Conservation (phyloP, 2,329 filamentous ascomycete genomes). For the Coniochaeta sp. region DNA sequence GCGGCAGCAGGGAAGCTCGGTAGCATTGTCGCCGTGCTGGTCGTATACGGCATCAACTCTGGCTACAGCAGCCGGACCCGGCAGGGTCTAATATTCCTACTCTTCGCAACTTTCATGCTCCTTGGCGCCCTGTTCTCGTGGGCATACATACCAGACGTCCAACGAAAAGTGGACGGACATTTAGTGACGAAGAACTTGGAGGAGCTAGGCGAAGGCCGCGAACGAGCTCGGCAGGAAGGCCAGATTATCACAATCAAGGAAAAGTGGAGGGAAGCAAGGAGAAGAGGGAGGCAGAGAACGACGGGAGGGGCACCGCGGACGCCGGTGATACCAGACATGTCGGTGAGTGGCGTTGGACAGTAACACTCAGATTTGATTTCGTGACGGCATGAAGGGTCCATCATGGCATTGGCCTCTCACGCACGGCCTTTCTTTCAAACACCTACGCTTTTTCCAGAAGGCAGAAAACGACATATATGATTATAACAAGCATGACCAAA, state of each 20-base stretch:
- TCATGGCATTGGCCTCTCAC: neutral
- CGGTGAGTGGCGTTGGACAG: neutral
- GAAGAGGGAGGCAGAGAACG: constrained; percentile 20
- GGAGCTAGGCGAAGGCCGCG: constrained; percentile 40
- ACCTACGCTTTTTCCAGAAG: neutral
- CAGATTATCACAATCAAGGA: constrained; percentile 35
- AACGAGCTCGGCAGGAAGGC: constrained; percentile 33
- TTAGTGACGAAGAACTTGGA: constrained; percentile 41
- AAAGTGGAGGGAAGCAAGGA: constrained; percentile 31
- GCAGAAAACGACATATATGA: neutral
- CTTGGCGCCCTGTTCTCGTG: constrained; percentile 42
- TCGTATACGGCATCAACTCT: constrained; percentile 41
- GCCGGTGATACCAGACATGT: neutral
- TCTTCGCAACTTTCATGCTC: constrained; percentile 42
- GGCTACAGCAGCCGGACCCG: constrained; percentile 31
- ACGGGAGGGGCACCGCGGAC: constrained; percentile 1
- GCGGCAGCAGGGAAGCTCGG: constrained; percentile 53
- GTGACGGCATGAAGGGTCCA: neutral
- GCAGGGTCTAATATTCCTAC: constrained; percentile 41
- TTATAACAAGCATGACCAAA: too few relatives aligned
- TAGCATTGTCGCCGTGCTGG: constrained; percentile 42
- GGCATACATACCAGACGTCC: constrained; percentile 42
- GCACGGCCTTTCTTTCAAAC: neutral
- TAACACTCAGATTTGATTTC: neutral
- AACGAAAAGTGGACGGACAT: constrained; percentile 27